phyloP scores from a whole-genome alignment of 768 basidiomycete genomes.

The Kwoniella mangroviensis region DNA sequence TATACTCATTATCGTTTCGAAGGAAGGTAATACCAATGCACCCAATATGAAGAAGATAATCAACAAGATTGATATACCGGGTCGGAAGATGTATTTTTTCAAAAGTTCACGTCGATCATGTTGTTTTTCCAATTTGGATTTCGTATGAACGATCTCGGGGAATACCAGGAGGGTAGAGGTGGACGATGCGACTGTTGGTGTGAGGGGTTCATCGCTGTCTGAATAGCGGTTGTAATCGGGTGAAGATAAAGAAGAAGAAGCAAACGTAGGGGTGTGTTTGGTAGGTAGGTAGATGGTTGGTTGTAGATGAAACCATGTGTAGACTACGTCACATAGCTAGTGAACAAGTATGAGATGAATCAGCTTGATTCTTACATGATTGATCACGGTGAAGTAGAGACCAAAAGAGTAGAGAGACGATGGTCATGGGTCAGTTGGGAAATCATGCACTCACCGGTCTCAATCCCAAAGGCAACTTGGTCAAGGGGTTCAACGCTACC shows the following conservation, averaged over 20 bases:
- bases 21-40: conserved; percentile 43
- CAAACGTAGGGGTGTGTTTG: conserved; percentile 20
- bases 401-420: not conserved
- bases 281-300: conserved; percentile 45
- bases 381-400: not conserved
- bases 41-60: conserved; percentile 38
- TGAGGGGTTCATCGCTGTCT: not conserved
- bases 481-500: conserved; percentile 53
- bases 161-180: conserved; percentile 14
- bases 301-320: conserved; percentile 41
- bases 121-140: conserved; percentile 12
- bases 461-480: conserved; percentile 52
- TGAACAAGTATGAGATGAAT: not conserved
- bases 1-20: conserved; percentile 42
- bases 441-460: conserved; percentile 42
- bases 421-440: not conserved
- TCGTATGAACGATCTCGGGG: not conserved
- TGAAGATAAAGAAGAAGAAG: conserved; percentile 16
- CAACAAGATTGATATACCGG: conserved; percentile 35
- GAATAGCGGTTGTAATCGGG: not conserved
- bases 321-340: conserved; percentile 45
- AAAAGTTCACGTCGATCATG: conserved; percentile 40
- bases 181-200: conserved; percentile 10
- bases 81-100: conserved; percentile 36
- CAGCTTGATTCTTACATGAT: not conserved